Percentiles rank a stretch among this genome's conserved stretches.
phyloP scores from a whole-genome alignment of 805 yeast species.

The Candida tibetensis region DNA sequence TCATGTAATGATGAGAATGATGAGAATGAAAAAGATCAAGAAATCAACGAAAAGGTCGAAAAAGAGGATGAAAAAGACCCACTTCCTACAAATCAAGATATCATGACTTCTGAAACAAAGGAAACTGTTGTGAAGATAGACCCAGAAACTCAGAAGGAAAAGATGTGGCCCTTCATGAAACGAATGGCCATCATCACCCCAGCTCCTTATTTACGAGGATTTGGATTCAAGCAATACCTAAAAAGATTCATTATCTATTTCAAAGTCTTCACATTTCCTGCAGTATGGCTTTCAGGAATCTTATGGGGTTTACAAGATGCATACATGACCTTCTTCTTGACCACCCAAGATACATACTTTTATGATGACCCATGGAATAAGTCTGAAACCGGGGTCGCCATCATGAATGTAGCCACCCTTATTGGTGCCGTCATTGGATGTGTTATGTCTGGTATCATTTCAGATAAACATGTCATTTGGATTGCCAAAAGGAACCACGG shows the following conservation, averaged over 20 bases:
- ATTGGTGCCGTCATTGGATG: constrained; percentile 42
- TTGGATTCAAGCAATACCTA: constrained; percentile 42
- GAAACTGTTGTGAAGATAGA: no score
- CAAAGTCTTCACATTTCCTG: constrained; percentile 35
- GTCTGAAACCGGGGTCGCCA: constrained; percentile 33
- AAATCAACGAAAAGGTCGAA: constrained; percentile 2
- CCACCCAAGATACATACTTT: constrained; percentile 37
- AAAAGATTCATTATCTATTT: constrained; percentile 30
- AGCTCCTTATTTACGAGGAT: constrained; percentile 34
- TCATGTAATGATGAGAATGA: constrained; percentile 2
- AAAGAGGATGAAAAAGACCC: background rate
- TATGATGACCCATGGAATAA: constrained; percentile 35
- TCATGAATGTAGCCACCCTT: constrained; percentile 39
- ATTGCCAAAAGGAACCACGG: constrained; percentile 37
- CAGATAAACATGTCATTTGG: constrained; percentile 36
- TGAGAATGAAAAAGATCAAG: constrained; percentile 3
- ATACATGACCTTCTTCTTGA: constrained; percentile 36
- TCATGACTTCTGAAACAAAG: no score
- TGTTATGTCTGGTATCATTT: constrained; percentile 32
- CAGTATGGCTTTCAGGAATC: constrained; percentile 35
- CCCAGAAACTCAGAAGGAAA: constrained; percentile 7
- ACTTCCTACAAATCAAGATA: background rate
- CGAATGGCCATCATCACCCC: constrained; percentile 33
- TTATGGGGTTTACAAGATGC: constrained; percentile 43
- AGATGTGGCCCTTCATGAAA: constrained; percentile 10